Evolutionary conservation across 1,284 basidiomycete genomes (phyloP).

Genomic region (Lignosus rhinocerotis): DNA sequence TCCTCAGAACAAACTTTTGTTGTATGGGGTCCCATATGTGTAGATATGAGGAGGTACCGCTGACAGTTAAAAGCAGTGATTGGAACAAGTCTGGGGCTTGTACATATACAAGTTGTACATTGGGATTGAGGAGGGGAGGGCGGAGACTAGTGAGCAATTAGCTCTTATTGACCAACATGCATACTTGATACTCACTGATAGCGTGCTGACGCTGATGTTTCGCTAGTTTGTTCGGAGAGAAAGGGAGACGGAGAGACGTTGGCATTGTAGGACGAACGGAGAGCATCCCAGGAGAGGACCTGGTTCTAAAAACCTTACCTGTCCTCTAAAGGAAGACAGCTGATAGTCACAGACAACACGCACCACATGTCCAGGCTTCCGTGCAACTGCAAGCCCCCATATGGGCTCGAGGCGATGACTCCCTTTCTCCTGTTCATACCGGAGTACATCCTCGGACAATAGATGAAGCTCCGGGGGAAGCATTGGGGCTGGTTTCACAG

Average conservation of each 20-base stretch:
- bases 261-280: constrained; percentile 39
- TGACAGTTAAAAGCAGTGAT: constrained; percentile 53
- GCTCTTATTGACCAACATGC: neutral
- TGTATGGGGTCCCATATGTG: constrained; percentile 56
- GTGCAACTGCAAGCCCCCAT: constrained; percentile 12
- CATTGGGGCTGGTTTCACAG: neutral
- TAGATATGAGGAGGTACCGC: constrained; percentile 65
- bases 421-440: neutral
- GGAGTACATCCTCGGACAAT: constrained; percentile 13
- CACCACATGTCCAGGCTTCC: constrained; percentile 14
- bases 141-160: constrained; percentile 33
- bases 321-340: neutral
- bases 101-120: constrained; percentile 42
- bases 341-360: neutral
- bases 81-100: constrained; percentile 47
- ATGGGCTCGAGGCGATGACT: neutral
- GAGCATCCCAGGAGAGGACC: constrained; percentile 61
- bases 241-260: constrained; percentile 47
- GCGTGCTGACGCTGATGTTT: constrained; percentile 51
- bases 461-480: constrained; percentile 15
- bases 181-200: constrained; percentile 47
- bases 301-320: constrained; percentile 30
- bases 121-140: constrained; percentile 42
- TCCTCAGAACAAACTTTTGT: constrained; percentile 51
- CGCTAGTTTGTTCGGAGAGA: constrained; percentile 60